Base-by-base conservation (phyloP, 1,284 basidiomycete genomes). In the Anthracocystis walkeri region DNA sequence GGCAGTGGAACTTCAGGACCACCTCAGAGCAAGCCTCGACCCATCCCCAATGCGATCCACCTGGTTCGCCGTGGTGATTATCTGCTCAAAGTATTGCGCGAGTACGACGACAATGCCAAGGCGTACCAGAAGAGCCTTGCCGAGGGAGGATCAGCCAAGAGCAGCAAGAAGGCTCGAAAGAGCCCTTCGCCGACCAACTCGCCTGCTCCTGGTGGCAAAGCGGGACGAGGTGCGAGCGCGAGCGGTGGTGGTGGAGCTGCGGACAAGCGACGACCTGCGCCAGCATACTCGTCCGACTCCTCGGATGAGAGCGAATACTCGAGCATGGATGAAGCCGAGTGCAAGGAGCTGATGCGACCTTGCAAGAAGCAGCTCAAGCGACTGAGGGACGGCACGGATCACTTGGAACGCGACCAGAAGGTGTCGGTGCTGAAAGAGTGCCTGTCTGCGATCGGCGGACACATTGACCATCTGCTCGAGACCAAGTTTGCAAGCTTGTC, bases 291-390 rank as follows among this genome's bases (percentile, higher is more conserved):
- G 29, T 78, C 77, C 8, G 81, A 81, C 51, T 74, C 72, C 25
- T 73, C 76, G 31, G 82, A 80, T 51, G 75, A 78, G 49, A 64
- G 67, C 51, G 73, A 77, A 14, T 80, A 80, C 49, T 62, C 80
- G 33, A 96, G 94, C 6, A 98, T 99, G 95, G 96, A 98, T 83
- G 97, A 99, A 86, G 89, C 88, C 31, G 89, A 92, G 20, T 97
- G 96, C 51, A 99, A 99, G 87, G 95, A 98, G 87, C 91, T 95
- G 82, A 87, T 99, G 76, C 90, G 97, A 54, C 97, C 97, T 3
- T 96, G 97, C 70, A 98, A 98, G 89, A 93, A 93, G 86, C 93
- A 97, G 86, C 89, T 99, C 81, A 97, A 97, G 91, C 92, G 93
- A 87, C 89, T 98, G 55, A 96, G 97, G 86, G 79, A 84, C 52